Conservation (phyloP, 2,329 filamentous ascomycete genomes). For the Didymella arachidicola region DNA sequence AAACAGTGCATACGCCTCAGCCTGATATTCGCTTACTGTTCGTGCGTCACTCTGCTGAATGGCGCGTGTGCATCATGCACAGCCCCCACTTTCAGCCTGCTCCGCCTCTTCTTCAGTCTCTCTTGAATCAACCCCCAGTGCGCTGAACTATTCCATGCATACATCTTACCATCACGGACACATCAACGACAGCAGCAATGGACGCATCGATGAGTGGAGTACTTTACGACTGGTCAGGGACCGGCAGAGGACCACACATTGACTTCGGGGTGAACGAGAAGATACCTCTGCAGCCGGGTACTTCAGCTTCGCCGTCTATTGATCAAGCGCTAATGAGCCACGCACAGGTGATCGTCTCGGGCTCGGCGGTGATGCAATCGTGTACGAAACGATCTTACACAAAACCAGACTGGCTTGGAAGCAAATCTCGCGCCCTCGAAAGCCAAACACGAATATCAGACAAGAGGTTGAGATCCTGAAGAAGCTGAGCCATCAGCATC, state of each 20-base stretch:
- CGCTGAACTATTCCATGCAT: too few species aligned
- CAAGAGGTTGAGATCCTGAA: neutral
- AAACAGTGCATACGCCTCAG: too few species aligned
- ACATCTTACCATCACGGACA: too few species aligned
- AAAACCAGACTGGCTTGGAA: neutral
- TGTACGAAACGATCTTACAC: neutral
- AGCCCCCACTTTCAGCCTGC: too few species aligned
- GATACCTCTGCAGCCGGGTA: slow-evolving; percentile 3
- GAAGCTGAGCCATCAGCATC: neutral
- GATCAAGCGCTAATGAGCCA: neutral
- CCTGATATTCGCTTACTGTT: too few species aligned
- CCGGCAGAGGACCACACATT: slow-evolving; percentile 31
- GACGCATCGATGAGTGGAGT: too few species aligned
- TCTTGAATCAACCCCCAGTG: too few species aligned
- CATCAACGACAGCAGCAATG: too few species aligned
- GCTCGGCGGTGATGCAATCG: neutral
- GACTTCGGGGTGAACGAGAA: slow-evolving; percentile 27
- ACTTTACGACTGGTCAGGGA: too few species aligned
- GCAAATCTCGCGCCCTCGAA: neutral
- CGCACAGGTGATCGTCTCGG: neutral
- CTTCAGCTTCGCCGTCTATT: neutral
- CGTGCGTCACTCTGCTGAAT: too few species aligned
- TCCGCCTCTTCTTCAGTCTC: too few species aligned
- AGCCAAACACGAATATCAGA: neutral
- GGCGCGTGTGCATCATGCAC: too few species aligned